Evolutionary conservation across 2,329 filamentous ascomycete genomes (phyloP).

Genomic region (Bipolaris sorokiniana): DNA sequence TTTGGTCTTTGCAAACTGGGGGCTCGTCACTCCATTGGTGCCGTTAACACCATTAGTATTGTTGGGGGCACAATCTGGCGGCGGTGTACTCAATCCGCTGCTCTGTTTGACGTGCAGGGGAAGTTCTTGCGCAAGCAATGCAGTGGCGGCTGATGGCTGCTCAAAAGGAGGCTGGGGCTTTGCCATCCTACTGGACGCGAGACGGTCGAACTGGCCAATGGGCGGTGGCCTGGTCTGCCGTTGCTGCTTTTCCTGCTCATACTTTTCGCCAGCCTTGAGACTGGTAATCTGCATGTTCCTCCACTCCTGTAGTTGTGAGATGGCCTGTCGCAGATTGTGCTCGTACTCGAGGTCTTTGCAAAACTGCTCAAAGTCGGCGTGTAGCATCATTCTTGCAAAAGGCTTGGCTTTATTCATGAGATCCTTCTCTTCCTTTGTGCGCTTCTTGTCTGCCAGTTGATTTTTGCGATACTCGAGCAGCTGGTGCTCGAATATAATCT

Average conservation of each 20-base stretch:
- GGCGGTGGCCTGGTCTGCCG: conserved; percentile 70
- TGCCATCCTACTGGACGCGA: conserved; percentile 72
- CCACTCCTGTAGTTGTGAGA: conserved; percentile 93
- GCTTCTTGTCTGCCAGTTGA: conserved; percentile 86
- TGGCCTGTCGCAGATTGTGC: conserved; percentile 87
- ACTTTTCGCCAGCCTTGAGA: conserved; percentile 85
- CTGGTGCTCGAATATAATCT: conserved; percentile 94
- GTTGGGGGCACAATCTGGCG: conserved; percentile 55
- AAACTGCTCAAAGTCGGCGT: conserved; percentile 84
- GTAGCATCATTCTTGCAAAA: conserved; percentile 96
- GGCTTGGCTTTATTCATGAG: conserved; percentile 92
- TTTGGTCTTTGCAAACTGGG: conserved; percentile 54
- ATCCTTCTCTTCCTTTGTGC: conserved; percentile 93
- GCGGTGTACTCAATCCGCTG: conserved; percentile 51
- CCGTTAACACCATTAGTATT: conserved; percentile 52
- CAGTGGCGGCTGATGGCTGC: conserved; percentile 74
- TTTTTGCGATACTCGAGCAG: conserved; percentile 94
- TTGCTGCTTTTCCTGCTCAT: conserved; percentile 83
- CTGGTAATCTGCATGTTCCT: conserved; percentile 82
- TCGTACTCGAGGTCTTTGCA: conserved; percentile 87
- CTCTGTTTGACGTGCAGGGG: conserved; percentile 63
- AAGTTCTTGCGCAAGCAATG: conserved; percentile 79
- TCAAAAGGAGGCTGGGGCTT: conserved; percentile 69
- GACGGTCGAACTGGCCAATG: conserved; percentile 83
- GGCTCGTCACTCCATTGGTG: conserved; percentile 46